phyloP scores from a whole-genome alignment of 805 yeast species.

The Yueomyces sp. region DNA sequence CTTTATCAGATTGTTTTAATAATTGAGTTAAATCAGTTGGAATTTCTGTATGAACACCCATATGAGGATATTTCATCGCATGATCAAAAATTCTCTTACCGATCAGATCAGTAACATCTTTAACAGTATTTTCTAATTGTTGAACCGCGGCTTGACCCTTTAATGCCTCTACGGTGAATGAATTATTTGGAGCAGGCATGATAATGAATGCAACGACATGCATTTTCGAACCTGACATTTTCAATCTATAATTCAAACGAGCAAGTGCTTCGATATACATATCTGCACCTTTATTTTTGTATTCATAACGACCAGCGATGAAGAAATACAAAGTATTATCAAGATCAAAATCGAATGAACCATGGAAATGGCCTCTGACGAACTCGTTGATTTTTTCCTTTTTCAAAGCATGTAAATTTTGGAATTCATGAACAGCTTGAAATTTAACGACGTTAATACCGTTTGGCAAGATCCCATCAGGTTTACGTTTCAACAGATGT shows the following conservation, averaged over 20 bases:
- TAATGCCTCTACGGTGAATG: slow-evolving; percentile 90
- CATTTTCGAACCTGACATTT: slow-evolving; percentile 68
- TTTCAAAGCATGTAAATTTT: slow-evolving; percentile 82
- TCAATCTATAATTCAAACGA: slow-evolving; percentile 75
- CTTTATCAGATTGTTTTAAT: slow-evolving; percentile 77
- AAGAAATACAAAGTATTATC: slow-evolving; percentile 90
- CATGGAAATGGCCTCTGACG: slow-evolving; percentile 93
- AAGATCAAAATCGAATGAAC: slow-evolving; percentile 86
- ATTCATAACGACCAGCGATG: slow-evolving; percentile 96
- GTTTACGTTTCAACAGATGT: slow-evolving; percentile 84
- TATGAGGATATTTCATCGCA: slow-evolving; percentile 54
- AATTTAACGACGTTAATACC: slow-evolving; percentile 93
- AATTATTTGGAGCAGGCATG: slow-evolving; percentile 93
- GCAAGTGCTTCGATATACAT: slow-evolving; percentile 89
- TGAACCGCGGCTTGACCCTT: slow-evolving; percentile 93
- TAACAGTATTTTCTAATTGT: slow-evolving; percentile 78
- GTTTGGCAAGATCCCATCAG: slow-evolving; percentile 95
- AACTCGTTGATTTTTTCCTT: slow-evolving; percentile 90
- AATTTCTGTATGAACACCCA: slow-evolving; percentile 43
- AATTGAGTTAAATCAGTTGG: slow-evolving; percentile 73
- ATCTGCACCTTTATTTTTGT: slow-evolving; percentile 92
- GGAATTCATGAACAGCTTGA: slow-evolving; percentile 96
- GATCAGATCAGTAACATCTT: slow-evolving; percentile 74
- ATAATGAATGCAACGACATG: slow-evolving; percentile 95
- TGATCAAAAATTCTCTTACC: slow-evolving; percentile 84